These are phyloP conservation scores for Nemania diffusa DNA, from an alignment of 2,329 filamentous ascomycete genomes.

Conservation along the genomic window DNA sequence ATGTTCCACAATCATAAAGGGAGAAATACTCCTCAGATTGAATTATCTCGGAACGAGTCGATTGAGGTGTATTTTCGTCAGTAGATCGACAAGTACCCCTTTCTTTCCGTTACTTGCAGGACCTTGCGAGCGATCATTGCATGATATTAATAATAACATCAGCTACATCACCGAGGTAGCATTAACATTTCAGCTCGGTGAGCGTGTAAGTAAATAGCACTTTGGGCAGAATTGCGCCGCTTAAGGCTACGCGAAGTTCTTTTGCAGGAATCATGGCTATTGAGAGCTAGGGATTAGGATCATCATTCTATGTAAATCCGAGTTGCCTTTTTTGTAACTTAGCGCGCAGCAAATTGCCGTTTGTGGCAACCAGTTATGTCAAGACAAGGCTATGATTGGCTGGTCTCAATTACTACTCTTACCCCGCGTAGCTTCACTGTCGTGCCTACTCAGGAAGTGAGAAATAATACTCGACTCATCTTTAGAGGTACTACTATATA, in stretches of 20 bases:
- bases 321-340: background rate
- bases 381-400: slow-evolving; percentile 20
- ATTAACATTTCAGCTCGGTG: background rate
- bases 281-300: no score
- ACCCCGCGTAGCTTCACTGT: background rate
- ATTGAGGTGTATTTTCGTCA: background rate
- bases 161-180: background rate
- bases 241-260: background rate
- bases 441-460: background rate
- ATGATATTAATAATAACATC: background rate
- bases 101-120: background rate
- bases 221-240: background rate
- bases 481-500: background rate
- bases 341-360: slow-evolving; percentile 22
- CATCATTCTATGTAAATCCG: background rate
- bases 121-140: background rate
- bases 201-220: background rate
- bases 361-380: slow-evolving; percentile 20
- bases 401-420: background rate
- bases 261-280: no score
- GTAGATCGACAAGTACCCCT: background rate
- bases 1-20: slow-evolving; percentile 13
- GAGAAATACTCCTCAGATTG: background rate
- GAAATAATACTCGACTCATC: background rate
- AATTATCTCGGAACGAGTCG: background rate